Percentiles rank a stretch among this genome's conserved stretches.
phyloP scores from a whole-genome alignment of 257 asterid genomes.

The Ilex asprella region DNA sequence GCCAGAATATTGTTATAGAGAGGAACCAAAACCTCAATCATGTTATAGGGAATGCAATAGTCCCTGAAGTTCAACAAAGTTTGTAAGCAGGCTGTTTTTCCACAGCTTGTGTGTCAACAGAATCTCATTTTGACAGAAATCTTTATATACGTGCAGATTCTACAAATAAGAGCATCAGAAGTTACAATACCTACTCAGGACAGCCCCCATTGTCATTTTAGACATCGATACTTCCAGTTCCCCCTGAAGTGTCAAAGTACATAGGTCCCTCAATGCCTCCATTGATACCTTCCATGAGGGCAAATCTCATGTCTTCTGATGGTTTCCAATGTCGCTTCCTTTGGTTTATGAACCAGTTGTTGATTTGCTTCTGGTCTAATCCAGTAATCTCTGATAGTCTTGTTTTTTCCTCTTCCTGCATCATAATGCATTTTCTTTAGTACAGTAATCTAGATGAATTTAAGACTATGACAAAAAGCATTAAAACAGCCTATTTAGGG shows the following conservation, averaged over 20 bases:
- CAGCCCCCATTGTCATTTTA: background rate
- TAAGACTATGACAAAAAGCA: background rate
- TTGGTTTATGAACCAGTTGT: background rate
- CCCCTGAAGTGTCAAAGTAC: slow-evolving; percentile 30
- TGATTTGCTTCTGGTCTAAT: slow-evolving; percentile 21
- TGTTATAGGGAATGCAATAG: too few species aligned
- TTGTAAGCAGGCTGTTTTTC: too few species aligned
- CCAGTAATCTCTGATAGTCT: slow-evolving; percentile 54
- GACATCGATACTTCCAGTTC: slow-evolving; percentile 24
- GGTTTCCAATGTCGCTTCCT: slow-evolving; percentile 88
- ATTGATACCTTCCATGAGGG: slow-evolving; percentile 56
- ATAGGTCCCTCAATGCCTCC: slow-evolving; percentile 19
- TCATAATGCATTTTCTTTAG: background rate
- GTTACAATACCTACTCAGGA: too few species aligned
- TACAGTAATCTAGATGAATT: background rate
- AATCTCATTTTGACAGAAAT: too few species aligned
- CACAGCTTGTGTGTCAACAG: too few species aligned
- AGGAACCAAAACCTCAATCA: too few species aligned
- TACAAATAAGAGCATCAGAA: too few species aligned
- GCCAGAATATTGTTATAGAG: too few species aligned
- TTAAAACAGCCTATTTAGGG: too few species aligned
- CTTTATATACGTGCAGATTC: too few species aligned
- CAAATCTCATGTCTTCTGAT: slow-evolving; percentile 63
- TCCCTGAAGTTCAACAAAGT: too few species aligned
- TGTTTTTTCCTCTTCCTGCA: slow-evolving; percentile 76